Conservation (phyloP, 805 yeast species). For the Citeromyces matritensis region DNA sequence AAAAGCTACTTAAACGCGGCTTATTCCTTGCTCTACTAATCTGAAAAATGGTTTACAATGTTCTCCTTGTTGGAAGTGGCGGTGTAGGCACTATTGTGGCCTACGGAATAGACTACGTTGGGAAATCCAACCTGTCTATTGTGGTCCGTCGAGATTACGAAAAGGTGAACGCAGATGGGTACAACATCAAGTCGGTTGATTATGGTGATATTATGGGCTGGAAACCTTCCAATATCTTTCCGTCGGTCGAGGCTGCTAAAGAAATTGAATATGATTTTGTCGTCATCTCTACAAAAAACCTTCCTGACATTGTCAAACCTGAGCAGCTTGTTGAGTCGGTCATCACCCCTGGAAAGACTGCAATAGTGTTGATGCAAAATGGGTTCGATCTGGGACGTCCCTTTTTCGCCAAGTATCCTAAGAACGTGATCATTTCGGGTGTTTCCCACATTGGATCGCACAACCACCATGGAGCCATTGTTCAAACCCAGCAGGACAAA, state of each 20-base stretch:
- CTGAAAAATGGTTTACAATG: no score
- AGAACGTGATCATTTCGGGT: conserved; percentile 17
- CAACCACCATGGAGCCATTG: conserved; percentile 29
- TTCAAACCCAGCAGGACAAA: conserved; percentile 33
- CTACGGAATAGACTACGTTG: conserved; percentile 32
- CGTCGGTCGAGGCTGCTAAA: conserved; percentile 10
- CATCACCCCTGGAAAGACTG: conserved; percentile 9
- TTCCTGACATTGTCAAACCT: conserved; percentile 38
- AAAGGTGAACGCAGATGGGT: conserved; percentile 34
- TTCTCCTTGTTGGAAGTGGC: conserved; percentile 66
- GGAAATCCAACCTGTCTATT: conserved; percentile 32
- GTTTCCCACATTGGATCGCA: conserved; percentile 37
- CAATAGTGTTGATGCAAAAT: conserved; percentile 20
- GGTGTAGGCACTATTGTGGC: conserved; percentile 79
- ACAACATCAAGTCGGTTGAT: conserved; percentile 38
- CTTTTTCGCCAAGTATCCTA: conserved; percentile 15
- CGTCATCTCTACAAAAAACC: conserved; percentile 45
- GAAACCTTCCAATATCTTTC: conserved; percentile 27
- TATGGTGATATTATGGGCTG: conserved; percentile 41
- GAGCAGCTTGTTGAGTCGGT: conserved; percentile 25
- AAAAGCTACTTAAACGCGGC: no score
- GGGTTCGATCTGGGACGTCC: conserved; percentile 23
- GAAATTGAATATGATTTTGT: conserved; percentile 38
- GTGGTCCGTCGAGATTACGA: conserved; percentile 52
- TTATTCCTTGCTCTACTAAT: no score